phyloP scores from a whole-genome alignment of 2,329 filamentous ascomycete genomes.

The Penicillium sp. region DNA sequence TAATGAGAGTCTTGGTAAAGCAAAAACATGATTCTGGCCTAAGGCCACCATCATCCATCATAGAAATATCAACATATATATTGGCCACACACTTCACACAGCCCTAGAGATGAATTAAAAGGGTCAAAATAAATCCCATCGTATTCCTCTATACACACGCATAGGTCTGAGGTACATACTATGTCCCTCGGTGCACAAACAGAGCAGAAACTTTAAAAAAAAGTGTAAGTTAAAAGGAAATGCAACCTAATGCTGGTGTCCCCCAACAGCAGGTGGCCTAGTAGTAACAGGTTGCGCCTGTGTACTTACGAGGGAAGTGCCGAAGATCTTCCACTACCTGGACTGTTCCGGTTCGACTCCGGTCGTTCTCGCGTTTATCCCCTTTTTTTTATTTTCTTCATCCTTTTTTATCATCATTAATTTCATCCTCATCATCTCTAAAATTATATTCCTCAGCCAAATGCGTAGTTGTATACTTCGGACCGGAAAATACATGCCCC shows the following conservation, averaged over 20 bases:
- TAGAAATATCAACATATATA: not conserved
- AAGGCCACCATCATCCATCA: too few relatives aligned
- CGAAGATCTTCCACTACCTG: constrained; percentile 1
- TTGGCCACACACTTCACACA: not conserved
- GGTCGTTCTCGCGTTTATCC: not conserved
- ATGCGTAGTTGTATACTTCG: constrained; percentile 2
- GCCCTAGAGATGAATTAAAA: too few relatives aligned
- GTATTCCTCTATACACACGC: not conserved
- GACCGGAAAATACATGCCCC: not conserved
- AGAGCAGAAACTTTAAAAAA: fast-evolving
- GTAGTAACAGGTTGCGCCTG: not conserved
- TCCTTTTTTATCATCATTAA: too few relatives aligned
- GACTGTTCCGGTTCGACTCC: not conserved
- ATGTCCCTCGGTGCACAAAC: too few relatives aligned
- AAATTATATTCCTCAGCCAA: not conserved
- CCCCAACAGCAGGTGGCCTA: not conserved
- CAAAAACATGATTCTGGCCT: not conserved
- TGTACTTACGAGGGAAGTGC: constrained; percentile 1
- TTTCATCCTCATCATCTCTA: not conserved
- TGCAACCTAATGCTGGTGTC: not conserved
- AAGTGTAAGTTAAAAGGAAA: not conserved
- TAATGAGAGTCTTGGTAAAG: not conserved
- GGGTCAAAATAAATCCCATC: not conserved
- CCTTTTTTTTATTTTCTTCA: too few relatives aligned
- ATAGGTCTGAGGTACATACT: not conserved